Base-by-base conservation (phyloP, 371 early-diverging fungal genomes). In the Apophysomyces trapeziformis region DNA sequence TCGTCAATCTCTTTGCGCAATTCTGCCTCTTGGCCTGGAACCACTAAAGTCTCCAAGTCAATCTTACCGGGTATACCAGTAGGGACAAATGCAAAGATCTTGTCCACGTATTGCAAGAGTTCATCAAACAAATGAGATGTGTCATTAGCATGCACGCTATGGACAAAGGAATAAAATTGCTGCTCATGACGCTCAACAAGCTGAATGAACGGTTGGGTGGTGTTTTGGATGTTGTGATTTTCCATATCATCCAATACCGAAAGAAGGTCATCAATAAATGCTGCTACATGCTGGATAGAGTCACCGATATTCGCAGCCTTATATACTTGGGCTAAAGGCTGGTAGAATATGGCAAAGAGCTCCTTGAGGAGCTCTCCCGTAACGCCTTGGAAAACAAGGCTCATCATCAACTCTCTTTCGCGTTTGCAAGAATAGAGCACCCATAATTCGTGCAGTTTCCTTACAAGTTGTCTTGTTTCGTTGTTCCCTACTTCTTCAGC, bases 251-350 rank as follows among this genome's bases (percentile, higher is more conserved):
- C 85, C 32, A 90, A 75, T 36, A 86, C 70, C 61, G 78, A 60
- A 61, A 90, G 78, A 56, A 90, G 68, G 60, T 90, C 89, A 44
- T 87, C 85, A 5, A 82, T 70, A 65, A 90, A 90, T 9, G 67
- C 74, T 12, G 83, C 74, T 16, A 87, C 69, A 45, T 90, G 86
- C 43, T 84, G 74, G 38, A 90, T 71, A 7, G 84, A 85, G 38
- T 87, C 88, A 1, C 85, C 80, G 47, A 90, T 85, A 63, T 88
- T 87, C 16, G 90, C 90, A 4, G 85, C 78, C 71, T 85, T 87
- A 70, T 90, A 90, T 1, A 90, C 87, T 61, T 87, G 75, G 6
- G 87, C 87, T 41, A 90, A 64, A 14, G 90, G 90, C 39, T 85
- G 77, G 64, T 90, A 90, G 63, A 90, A 88, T 45, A 87, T 86